These are phyloP conservation scores for Diutina ranongensis DNA, from an alignment of 1,139 yeast genomes.

Conservation along the genomic window DNA sequence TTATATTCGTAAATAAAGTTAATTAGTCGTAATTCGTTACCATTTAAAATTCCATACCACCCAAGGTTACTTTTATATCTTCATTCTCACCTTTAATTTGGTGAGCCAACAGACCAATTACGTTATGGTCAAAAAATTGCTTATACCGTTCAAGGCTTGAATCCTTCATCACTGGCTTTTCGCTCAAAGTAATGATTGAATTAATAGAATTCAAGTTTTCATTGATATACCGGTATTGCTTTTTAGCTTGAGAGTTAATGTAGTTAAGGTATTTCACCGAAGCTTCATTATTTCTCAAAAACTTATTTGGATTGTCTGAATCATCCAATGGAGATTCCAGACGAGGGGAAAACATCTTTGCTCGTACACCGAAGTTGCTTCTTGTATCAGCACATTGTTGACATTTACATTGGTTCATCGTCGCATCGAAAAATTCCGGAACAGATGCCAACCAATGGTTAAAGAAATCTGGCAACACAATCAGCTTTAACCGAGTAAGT, in stretches of 20 bases:
- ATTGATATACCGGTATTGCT: conserved; percentile 13
- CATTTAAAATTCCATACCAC: conserved; percentile 4
- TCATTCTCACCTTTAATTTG: neutral
- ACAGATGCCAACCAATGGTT: conserved; percentile 15
- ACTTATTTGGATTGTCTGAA: conserved; percentile 5
- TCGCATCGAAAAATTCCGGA: conserved; percentile 9
- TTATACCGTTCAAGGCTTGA: conserved; percentile 6
- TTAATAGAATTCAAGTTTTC: conserved; percentile 16
- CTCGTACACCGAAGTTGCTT: conserved; percentile 11
- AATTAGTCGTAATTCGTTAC: neutral
- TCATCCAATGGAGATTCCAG: conserved; percentile 13
- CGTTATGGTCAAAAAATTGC: conserved; percentile 6
- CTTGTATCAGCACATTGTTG: conserved; percentile 13
- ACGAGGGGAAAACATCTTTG: conserved; percentile 12
- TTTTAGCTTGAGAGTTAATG: conserved; percentile 14
- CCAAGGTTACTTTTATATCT: neutral
- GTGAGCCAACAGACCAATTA: conserved; percentile 1
- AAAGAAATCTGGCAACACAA: conserved; percentile 19
- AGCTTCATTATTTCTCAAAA: conserved; percentile 9
- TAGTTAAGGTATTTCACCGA: conserved; percentile 14
- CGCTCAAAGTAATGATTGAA: conserved; percentile 14
- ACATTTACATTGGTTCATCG: conserved; percentile 13
- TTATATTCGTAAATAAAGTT: neutral
- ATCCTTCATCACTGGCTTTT: conserved; percentile 11
- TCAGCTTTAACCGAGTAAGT: conserved; percentile 10